Conservation (phyloP, 1,139 yeast genomes). For the Kazachstania sp. region DNA sequence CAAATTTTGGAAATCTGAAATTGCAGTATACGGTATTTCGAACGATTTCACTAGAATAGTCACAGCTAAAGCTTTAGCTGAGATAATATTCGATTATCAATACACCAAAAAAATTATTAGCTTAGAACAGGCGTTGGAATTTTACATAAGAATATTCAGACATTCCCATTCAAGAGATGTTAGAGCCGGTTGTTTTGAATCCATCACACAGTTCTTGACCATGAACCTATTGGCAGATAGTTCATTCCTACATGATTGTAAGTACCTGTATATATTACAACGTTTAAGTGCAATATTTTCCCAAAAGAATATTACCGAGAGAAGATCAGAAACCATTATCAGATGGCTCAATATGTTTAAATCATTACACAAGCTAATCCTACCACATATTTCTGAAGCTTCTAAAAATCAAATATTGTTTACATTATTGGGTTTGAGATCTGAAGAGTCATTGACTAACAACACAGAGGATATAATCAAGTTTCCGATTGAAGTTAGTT, state of each 20-base stretch:
- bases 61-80: slow-evolving; percentile 31
- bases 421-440: slow-evolving; percentile 10
- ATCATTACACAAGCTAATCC: slow-evolving; percentile 17
- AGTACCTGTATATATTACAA: slow-evolving; percentile 22
- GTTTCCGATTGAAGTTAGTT: slow-evolving; percentile 4
- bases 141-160: slow-evolving; percentile 28
- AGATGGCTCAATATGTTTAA: slow-evolving; percentile 20
- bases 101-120: slow-evolving; percentile 11
- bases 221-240: slow-evolving; percentile 22
- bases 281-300: slow-evolving; percentile 17
- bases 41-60: slow-evolving; percentile 27
- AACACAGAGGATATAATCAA: background rate
- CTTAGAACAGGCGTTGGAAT: slow-evolving; percentile 19
- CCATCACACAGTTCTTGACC: slow-evolving; percentile 30
- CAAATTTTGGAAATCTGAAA: slow-evolving; percentile 20
- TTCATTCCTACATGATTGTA: slow-evolving; percentile 20
- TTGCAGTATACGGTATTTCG: slow-evolving; percentile 24
- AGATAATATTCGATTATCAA: slow-evolving; percentile 26
- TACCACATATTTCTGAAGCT: slow-evolving; percentile 24
- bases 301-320: slow-evolving; percentile 7
- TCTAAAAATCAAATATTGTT: slow-evolving; percentile 22
- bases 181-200: slow-evolving; percentile 31
- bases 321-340: slow-evolving; percentile 15
- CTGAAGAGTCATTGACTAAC: background rate
- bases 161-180: slow-evolving; percentile 21